Conservation (phyloP, 139 green algal genomes). For the Coccomyxa sp. region DNA sequence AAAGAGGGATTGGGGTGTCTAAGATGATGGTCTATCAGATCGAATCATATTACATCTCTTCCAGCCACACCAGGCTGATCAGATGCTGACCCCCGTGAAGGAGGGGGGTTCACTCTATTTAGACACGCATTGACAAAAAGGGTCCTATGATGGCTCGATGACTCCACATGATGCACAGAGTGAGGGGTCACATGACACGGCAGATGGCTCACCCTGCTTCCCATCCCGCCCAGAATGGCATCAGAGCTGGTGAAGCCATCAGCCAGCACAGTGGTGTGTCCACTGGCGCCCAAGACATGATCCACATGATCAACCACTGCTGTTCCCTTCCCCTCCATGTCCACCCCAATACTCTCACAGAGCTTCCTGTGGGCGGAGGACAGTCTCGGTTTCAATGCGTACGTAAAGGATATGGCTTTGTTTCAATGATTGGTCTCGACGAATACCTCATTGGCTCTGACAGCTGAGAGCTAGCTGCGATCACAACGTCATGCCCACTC, state of each 20-base stretch:
- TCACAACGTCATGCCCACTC: slow-evolving; percentile 68
- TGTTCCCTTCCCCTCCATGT: slow-evolving; percentile 64
- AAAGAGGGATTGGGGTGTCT: not conserved
- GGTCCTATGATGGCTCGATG: not conserved
- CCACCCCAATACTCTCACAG: slow-evolving; percentile 61
- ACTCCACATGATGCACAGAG: not conserved
- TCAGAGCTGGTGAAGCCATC: not conserved
- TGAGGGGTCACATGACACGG: not conserved
- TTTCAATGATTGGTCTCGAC: not conserved
- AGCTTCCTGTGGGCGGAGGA: slow-evolving; percentile 28
- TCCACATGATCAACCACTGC: slow-evolving; percentile 23
- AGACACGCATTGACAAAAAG: not conserved
- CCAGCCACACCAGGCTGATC: too few species aligned
- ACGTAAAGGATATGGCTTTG: not conserved
- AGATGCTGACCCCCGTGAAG: too few species aligned
- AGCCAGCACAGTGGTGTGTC: slow-evolving; percentile 16
- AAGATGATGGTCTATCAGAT: not conserved
- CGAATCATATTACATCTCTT: too few species aligned
- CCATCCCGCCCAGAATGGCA: not conserved
- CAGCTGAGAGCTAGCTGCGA: slow-evolving; percentile 50
- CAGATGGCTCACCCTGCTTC: not conserved
- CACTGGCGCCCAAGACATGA: not conserved
- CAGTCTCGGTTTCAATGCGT: not conserved
- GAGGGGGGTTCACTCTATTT: too few species aligned
- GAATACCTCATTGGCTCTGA: slow-evolving; percentile 38